Evolutionary conservation across 2,329 filamentous ascomycete species (phyloP), one percentile per base, ranked within the genome.

Genomic region (Pestalotiopsis sp.): DNA sequence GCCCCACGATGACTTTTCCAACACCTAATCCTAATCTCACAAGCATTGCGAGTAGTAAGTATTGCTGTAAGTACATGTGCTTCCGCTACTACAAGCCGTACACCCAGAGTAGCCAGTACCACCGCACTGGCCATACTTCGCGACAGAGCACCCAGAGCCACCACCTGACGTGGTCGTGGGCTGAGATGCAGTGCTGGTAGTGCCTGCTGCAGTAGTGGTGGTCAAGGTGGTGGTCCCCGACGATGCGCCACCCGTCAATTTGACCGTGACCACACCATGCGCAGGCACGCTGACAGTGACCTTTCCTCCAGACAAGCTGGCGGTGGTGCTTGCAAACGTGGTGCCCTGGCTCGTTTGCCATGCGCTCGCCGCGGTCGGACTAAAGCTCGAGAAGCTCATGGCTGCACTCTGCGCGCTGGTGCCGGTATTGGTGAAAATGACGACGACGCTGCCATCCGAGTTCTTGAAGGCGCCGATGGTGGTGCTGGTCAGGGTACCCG

Each of bases 341-440:
- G 49, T 69, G 1, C 68, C 66, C 27, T 70, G 60, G 61, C 67
- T 61, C 6, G 72, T 73, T n/a, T 70, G 67, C 72, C 72, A 73
- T 5, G 72, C 72, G 14, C 60, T 39, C 14, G 69, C 72, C 7
- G 68, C 14, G 4, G 39, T 63, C 20, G 71, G 66, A 5, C 41
- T 69, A 20, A 71, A 69, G 14, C 69, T 67, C 25, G 39, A 52
- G 17, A 72, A 69, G 12, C 70, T 64, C 23, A 72, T 38, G 13
- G 31, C 58, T 39, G 65, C 68, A 20, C 67, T 67, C 68, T 70
- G 69, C 17, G 62, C 61, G 13, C 66, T 49, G 1, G 52, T 36
- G 9, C 64, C 67, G 12, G 63, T 39, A 14, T 67, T 69, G 9
- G 86, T 69, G 12, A 75, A 70, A 17, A 74, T 67, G 7, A 70